phyloP scores from a whole-genome alignment of 805 yeast genomes.

The Wickerhamiella dianesei region DNA sequence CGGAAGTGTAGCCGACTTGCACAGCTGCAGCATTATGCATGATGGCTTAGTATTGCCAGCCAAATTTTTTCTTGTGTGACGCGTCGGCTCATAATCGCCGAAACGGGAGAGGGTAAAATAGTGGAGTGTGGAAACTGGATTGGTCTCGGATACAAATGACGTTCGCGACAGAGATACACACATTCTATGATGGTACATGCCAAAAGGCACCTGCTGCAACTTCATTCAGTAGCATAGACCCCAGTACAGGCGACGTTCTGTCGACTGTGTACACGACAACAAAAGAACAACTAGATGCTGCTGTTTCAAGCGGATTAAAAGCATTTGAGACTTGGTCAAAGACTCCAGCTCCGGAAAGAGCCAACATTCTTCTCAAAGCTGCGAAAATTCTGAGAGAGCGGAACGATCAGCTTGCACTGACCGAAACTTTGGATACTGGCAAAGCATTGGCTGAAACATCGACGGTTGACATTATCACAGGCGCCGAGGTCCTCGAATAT shows the following conservation, averaged over 20 bases:
- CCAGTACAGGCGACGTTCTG: slow-evolving; percentile 58
- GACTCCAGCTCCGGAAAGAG: slow-evolving; percentile 54
- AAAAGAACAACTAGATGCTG: slow-evolving; percentile 62
- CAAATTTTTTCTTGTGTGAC: not conserved
- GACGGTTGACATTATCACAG: slow-evolving; percentile 34
- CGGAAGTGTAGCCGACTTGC: not conserved
- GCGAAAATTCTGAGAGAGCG: slow-evolving; percentile 64
- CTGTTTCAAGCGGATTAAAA: slow-evolving; percentile 66
- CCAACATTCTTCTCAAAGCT: slow-evolving; percentile 45
- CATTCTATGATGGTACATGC: slow-evolving; percentile 8
- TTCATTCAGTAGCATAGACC: slow-evolving; percentile 51
- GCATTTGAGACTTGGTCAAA: slow-evolving; percentile 68
- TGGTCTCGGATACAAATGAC: slow-evolving; percentile 5
- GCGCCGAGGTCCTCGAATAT: slow-evolving; percentile 39
- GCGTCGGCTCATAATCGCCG: too few species aligned
- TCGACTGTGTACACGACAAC: slow-evolving; percentile 59
- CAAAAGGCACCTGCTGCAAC: slow-evolving; percentile 27
- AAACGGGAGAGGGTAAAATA: too few species aligned
- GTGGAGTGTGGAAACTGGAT: too few species aligned
- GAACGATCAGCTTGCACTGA: slow-evolving; percentile 52
- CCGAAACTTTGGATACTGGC: slow-evolving; percentile 70
- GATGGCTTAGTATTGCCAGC: not conserved
- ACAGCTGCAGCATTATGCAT: not conserved
- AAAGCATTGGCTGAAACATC: slow-evolving; percentile 55
- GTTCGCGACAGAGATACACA: slow-evolving; percentile 4